A percentile compares a stretch with the other conserved stretches of the same genome.
Evolutionary conservation across 1,139 yeast genomes (phyloP).

Genomic region (Diutina rugosa): DNA sequence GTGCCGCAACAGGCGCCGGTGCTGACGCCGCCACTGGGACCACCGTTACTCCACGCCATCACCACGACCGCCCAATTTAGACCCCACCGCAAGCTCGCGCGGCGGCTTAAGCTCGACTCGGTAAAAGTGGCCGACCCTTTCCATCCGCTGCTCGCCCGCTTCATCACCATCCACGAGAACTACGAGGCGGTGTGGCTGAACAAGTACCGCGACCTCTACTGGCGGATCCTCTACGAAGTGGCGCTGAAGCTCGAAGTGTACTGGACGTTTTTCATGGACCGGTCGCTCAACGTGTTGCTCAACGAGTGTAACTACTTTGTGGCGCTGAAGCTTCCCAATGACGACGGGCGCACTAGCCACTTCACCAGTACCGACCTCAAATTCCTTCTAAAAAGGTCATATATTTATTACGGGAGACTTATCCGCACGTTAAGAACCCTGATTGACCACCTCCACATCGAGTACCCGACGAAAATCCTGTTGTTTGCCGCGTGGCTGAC

Average conservation of each 20-base stretch:
- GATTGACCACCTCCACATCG: not conserved
- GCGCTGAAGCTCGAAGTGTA: not conserved
- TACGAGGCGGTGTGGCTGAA: not conserved
- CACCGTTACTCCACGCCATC: not conserved
- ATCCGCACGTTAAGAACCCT: not conserved
- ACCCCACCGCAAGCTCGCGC: not conserved
- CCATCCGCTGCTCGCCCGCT: not conserved
- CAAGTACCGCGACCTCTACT: not conserved
- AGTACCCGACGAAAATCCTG: not conserved
- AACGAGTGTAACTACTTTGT: not conserved
- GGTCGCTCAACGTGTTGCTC: not conserved
- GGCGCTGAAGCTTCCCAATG: not conserved
- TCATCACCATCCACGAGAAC: not conserved
- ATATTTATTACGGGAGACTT: not conserved
- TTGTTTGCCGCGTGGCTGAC: constrained; percentile 2
- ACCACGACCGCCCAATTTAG: not conserved
- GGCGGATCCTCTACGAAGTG: not conserved
- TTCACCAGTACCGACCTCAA: not conserved
- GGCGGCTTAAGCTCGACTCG: not conserved
- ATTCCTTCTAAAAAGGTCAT: not conserved
- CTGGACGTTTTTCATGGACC: constrained; percentile 1
- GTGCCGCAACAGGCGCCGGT: not conserved
- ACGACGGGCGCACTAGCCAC: not conserved
- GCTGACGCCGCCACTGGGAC: not conserved
- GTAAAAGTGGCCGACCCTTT: not conserved